Conservation (phyloP, 2,329 filamentous ascomycete genomes). For the Gnomoniopsis sp. region DNA sequence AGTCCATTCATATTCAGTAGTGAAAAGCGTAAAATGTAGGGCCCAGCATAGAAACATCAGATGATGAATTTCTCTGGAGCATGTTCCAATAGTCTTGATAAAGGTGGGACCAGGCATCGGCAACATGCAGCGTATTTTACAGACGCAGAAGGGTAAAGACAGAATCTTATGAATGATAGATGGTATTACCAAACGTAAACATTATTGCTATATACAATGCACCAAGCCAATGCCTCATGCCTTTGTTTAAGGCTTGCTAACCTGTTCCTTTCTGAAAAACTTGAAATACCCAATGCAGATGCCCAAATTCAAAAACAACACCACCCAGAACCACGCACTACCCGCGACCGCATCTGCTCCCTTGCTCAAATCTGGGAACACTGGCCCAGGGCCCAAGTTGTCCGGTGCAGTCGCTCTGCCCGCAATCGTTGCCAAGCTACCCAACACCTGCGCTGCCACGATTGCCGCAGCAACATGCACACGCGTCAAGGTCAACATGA, state of each 20-base stretch:
- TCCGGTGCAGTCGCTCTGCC: constrained; percentile 59
- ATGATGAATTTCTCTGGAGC: too few relatives aligned
- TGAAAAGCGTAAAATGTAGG: too few relatives aligned
- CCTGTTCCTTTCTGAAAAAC: constrained; percentile 42
- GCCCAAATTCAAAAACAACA: constrained; percentile 51
- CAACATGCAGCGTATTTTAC: too few relatives aligned
- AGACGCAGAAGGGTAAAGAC: too few relatives aligned
- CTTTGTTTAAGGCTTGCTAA: constrained; percentile 16
- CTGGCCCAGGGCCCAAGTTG: constrained; percentile 55
- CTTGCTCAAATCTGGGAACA: constrained; percentile 59
- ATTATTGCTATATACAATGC: too few relatives aligned
- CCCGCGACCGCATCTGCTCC: constrained; percentile 41
- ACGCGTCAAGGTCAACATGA: constrained; percentile 61
- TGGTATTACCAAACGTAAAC: too few relatives aligned
- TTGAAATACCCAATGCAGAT: constrained; percentile 56
- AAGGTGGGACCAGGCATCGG: too few relatives aligned
- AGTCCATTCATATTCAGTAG: too few relatives aligned
- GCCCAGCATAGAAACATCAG: too few relatives aligned
- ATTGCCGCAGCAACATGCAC: constrained; percentile 63
- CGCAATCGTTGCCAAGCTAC: constrained; percentile 56
- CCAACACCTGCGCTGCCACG: constrained; percentile 58
- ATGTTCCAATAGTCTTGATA: too few relatives aligned
- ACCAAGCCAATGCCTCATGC: background rate
- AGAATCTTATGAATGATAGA: too few relatives aligned
- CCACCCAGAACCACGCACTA: constrained; percentile 59